A percentile compares a stretch with the other conserved stretches of the same genome.
Evolutionary conservation across 192 early-diverging fungal genomes (phyloP).

Genomic region (Coemansia brasiliensis): DNA sequence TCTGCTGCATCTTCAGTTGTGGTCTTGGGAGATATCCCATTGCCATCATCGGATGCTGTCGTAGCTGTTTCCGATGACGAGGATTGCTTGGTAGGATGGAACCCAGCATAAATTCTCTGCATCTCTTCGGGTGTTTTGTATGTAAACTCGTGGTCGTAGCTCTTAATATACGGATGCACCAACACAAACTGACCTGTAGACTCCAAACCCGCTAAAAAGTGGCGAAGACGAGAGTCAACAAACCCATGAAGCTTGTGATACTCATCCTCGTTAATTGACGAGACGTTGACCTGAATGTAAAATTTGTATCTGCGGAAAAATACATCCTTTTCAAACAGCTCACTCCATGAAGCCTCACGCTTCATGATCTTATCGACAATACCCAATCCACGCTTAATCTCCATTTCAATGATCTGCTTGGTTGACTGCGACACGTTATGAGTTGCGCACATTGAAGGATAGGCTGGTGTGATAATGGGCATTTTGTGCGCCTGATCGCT

Average conservation of each 20-base stretch:
- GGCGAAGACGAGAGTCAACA: slow-evolving; percentile 89
- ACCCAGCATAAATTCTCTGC: slow-evolving; percentile 66
- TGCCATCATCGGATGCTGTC: not conserved
- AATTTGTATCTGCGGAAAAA: slow-evolving; percentile 86
- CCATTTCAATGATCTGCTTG: slow-evolving; percentile 74
- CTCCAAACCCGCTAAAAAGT: slow-evolving; percentile 85
- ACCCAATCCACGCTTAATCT: slow-evolving; percentile 79
- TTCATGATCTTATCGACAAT: slow-evolving; percentile 77
- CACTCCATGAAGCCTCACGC: slow-evolving; percentile 73
- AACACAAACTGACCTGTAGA: slow-evolving; percentile 64
- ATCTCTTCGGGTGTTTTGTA: slow-evolving; percentile 70
- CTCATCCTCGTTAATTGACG: slow-evolving; percentile 68
- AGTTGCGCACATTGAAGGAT: slow-evolving; percentile 97
- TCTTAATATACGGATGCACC: slow-evolving; percentile 91
- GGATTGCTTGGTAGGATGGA: slow-evolving; percentile 5
- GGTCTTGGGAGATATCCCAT: not conserved
- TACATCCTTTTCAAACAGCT: slow-evolving; percentile 83
- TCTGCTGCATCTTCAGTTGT: not conserved
- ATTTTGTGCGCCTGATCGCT: slow-evolving; percentile 82
- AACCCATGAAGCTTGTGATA: slow-evolving; percentile 85
- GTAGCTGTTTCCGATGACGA: not conserved
- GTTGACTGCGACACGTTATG: slow-evolving; percentile 95
- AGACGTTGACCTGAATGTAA: slow-evolving; percentile 88
- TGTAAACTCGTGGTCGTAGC: slow-evolving; percentile 68
- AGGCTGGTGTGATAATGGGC: slow-evolving; percentile 99